phyloP scores from a whole-genome alignment of 805 yeast genomes.

The Yarrowia osloensis region DNA sequence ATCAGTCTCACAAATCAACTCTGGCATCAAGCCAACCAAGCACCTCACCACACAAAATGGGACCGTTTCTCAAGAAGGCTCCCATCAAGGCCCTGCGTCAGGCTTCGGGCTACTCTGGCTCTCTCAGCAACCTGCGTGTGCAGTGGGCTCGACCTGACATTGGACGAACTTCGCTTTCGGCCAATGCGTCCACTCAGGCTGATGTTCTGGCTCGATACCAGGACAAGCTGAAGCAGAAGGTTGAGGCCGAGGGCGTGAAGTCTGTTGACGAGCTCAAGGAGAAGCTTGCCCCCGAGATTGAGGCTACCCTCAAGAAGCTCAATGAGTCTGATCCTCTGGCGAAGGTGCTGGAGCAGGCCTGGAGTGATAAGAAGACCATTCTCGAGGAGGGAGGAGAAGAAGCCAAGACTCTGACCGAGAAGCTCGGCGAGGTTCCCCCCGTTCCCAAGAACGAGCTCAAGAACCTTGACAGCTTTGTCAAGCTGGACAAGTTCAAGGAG shows the following conservation, averaged over 20 bases:
- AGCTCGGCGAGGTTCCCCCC: conserved; percentile 42
- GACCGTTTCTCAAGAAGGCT: conserved; percentile 18
- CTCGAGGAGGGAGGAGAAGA: conserved; percentile 34
- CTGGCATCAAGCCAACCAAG: not conserved
- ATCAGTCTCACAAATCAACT: not conserved
- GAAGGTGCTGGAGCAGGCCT: conserved; percentile 11
- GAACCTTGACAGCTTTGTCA: conserved; percentile 69
- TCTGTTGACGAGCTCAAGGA: conserved; percentile 62
- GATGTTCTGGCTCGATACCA: conserved; percentile 47
- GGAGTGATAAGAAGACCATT: not conserved
- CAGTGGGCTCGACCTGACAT: conserved; percentile 25
- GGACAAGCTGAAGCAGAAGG: conserved; percentile 47
- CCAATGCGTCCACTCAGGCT: conserved; percentile 35
- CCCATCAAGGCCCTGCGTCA: conserved; percentile 14
- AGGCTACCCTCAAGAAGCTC: conserved; percentile 55
- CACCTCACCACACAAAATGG: conserved; percentile 1
- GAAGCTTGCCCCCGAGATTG: conserved; percentile 63
- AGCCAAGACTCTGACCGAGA: conserved; percentile 38
- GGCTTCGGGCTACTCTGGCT: conserved; percentile 28
- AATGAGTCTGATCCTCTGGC: conserved; percentile 62
- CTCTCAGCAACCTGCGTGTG: conserved; percentile 21
- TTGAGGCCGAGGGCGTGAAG: conserved; percentile 47
- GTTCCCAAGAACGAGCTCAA: conserved; percentile 52
- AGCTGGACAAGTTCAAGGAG: conserved; percentile 60
- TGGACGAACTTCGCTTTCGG: not conserved